Percentiles rank a stretch among this genome's conserved stretches.
These are phyloP conservation scores for Coniochaeta hoffmannii DNA, from an alignment of 2,329 filamentous ascomycete species.

Conservation along the genomic window DNA sequence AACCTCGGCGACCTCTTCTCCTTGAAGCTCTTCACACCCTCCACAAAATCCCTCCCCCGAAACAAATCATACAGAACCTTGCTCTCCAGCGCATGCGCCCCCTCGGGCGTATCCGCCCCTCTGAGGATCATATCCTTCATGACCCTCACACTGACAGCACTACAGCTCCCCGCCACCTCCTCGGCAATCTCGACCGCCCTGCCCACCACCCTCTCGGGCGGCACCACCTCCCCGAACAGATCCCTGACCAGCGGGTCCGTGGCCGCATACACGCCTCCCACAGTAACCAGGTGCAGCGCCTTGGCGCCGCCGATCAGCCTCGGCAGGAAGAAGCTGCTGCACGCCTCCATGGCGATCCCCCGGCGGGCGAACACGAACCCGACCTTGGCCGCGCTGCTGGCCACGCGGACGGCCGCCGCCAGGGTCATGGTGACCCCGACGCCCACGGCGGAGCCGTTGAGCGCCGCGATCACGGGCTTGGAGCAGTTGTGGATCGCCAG, in stretches of 20 bases:
- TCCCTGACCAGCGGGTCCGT: slow-evolving; percentile 43
- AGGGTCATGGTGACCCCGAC: slow-evolving; percentile 57
- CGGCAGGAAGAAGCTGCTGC: slow-evolving; percentile 64
- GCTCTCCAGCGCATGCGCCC: slow-evolving; percentile 62
- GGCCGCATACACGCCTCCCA: slow-evolving; percentile 52
- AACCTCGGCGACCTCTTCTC: slow-evolving; percentile 61
- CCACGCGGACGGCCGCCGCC: slow-evolving; percentile 45
- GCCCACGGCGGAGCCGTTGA: slow-evolving; percentile 53
- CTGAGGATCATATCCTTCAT: slow-evolving; percentile 68
- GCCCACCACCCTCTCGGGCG: slow-evolving; percentile 52
- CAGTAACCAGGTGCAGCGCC: slow-evolving; percentile 60
- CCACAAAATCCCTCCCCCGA: slow-evolving; percentile 49
- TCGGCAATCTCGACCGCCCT: slow-evolving; percentile 59
- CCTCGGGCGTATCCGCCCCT: slow-evolving; percentile 53
- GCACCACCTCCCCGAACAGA: slow-evolving; percentile 60
- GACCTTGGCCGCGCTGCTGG: slow-evolving; percentile 52
- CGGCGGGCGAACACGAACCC: slow-evolving; percentile 68
- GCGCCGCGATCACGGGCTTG: slow-evolving; percentile 51
- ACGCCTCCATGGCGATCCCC: slow-evolving; percentile 66
- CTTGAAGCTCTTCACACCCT: slow-evolving; percentile 62
- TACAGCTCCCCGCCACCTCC: slow-evolving; percentile 61
- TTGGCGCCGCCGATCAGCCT: slow-evolving; percentile 57
- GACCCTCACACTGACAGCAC: slow-evolving; percentile 52
- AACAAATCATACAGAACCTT: slow-evolving; percentile 56
- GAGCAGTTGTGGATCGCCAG: slow-evolving; percentile 49